phyloP scores from a whole-genome alignment of 192 early-diverging fungal genomes.

The Backusella sp. region DNA sequence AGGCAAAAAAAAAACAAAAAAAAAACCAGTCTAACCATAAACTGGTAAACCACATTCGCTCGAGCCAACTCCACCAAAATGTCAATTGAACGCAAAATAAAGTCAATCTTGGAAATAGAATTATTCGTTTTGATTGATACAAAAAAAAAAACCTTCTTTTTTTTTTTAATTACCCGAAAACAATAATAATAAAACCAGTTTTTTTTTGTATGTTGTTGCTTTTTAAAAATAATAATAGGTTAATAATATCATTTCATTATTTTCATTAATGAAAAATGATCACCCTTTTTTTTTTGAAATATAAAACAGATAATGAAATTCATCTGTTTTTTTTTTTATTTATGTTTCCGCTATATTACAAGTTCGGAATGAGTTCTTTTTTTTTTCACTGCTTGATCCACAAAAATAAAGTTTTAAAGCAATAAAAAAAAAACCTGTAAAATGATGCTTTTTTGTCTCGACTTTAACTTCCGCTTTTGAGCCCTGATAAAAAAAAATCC shows the following conservation, averaged over 20 bases:
- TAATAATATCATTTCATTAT: not conserved
- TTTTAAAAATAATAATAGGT: not conserved
- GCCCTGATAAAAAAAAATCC: not conserved
- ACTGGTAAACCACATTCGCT: conserved; percentile 1
- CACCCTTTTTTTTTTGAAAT: not conserved
- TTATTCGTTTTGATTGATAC: not conserved
- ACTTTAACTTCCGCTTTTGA: not conserved
- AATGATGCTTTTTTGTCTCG: not conserved
- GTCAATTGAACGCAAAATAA: conserved; percentile 8
- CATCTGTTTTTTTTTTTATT: not conserved
- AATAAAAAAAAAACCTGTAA: not conserved
- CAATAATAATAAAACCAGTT: conserved; percentile 6
- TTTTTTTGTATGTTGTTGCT: not conserved
- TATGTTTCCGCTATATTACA: not conserved
- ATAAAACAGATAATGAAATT: not conserved
- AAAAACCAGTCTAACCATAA: not conserved
- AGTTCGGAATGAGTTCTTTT: not conserved
- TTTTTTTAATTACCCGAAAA: not conserved
- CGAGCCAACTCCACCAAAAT: conserved; percentile 12
- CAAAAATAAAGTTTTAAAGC: not conserved
- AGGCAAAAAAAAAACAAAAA: not conserved
- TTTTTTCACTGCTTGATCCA: not conserved
- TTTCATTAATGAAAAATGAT: not conserved
- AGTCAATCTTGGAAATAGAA: not conserved
- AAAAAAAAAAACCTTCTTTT: not conserved